These are phyloP conservation scores for Lactarius psammicola DNA, from an alignment of 768 basidiomycete species.

Conservation along the genomic window DNA sequence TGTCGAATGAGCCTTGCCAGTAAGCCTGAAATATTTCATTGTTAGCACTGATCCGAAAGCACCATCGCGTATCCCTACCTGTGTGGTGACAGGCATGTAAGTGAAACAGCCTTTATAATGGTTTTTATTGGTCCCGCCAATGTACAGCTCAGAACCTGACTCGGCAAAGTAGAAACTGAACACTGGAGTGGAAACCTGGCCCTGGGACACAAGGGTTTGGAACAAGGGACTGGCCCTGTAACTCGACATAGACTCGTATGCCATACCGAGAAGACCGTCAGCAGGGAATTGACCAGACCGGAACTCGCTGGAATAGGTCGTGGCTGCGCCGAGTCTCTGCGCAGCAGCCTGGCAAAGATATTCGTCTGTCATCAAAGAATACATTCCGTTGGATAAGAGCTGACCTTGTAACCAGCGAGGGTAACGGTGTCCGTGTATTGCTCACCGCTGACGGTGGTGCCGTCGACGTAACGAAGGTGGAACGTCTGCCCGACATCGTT, in stretches of 20 bases:
- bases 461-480: conserved; percentile 40
- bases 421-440: conserved; percentile 45
- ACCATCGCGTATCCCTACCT: conserved; percentile 19
- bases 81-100: conserved; percentile 6
- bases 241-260: conserved; percentile 32
- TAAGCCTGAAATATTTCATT: conserved; percentile 20
- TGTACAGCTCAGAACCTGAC: conserved; percentile 41
- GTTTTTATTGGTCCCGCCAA: conserved; percentile 24
- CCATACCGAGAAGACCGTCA: conserved; percentile 48
- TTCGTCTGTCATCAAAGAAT: background rate
- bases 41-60: conserved; percentile 31
- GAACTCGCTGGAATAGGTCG: conserved; percentile 39
- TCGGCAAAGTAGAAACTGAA: conserved; percentile 51
- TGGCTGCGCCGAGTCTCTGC: conserved; percentile 48
- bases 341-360: conserved; percentile 34
- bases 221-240: conserved; percentile 33
- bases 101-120: conserved; percentile 23
- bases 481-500: conserved; percentile 33
- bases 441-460: conserved; percentile 42
- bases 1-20: conserved; percentile 32
- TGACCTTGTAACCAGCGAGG: conserved; percentile 37
- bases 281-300: conserved; percentile 31
- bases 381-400: background rate
- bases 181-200: conserved; percentile 36
- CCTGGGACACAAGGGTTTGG: conserved; percentile 44